Base-by-base conservation (phyloP, 176 grass and related monocot genomes). In the Saccharum spontaneum region DNA sequence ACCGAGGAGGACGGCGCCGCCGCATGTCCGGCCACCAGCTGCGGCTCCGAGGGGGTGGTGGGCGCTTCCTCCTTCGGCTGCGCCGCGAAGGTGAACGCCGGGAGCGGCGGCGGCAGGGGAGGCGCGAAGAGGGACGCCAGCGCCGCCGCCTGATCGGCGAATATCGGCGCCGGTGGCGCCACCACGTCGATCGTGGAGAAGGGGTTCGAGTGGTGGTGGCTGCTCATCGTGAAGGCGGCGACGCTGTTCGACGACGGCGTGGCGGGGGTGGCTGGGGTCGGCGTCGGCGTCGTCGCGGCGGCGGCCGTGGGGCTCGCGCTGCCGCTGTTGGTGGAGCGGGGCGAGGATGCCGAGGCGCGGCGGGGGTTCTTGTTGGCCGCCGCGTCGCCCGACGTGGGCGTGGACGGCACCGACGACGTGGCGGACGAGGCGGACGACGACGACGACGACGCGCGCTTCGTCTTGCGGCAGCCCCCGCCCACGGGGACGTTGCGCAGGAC, bases 401-500 rank as follows among this genome's bases (percentile, higher is more conserved):
- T 80, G 40, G 81, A 83, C 80, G 84, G 49, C 7, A 79, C 67
- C 20, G 79, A 79, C 12, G 85, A 48, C 9, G 76, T 15, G 18
- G 81, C 36, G 2, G 78, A 65, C 7, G 79, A 28, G 14, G 82
- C 33, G 33, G 33, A 34, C 33, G 33, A 34, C 7, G 84, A 79
- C 5, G 79, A 45, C 0, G 90, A 34, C 3, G 63, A 87, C 20
- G 55, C 71, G 62, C 61, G 85, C 84, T 94, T 94, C 82, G 90
- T 77, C 84, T 94, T 94, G 73, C 93, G 93, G 52, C 87, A 90
- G 62, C 95, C 95, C 1, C 92, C 95, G 33, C 95, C 95, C 8
- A 97, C 90, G 23, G 95, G 95, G 52, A 97, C 88, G 90, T 97
- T 97, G 86, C 95, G 95, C 31, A 97, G 84, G 39, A 92, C 75